Percentiles rank a stretch among this genome's conserved stretches.
phyloP scores from a whole-genome alignment of 208 protist genomes.

The Leishmania braziliensis region DNA sequence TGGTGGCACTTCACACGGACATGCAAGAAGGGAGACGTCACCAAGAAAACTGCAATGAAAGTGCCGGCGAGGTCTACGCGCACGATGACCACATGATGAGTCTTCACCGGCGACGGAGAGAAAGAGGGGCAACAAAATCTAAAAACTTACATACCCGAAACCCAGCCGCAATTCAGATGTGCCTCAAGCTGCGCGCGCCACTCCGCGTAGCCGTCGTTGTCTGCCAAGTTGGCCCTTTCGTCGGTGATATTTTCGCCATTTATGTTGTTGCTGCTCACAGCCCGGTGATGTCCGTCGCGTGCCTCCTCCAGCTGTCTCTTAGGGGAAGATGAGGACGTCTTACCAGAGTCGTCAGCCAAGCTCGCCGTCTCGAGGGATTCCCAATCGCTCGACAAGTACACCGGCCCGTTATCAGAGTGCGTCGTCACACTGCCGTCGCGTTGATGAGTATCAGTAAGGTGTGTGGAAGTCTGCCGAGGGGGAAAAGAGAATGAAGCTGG shows the following conservation, averaged over 20 bases:
- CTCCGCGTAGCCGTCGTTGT: conserved; percentile 2
- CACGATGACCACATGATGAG: background rate
- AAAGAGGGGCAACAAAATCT: too few relatives aligned
- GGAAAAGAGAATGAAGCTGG: background rate
- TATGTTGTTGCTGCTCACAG: background rate
- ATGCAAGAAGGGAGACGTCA: background rate
- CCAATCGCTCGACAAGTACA: conserved; percentile 6
- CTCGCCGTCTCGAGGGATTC: conserved; percentile 17
- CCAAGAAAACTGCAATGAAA: background rate
- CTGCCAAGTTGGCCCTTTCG: background rate
- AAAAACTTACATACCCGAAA: background rate
- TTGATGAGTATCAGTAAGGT: background rate
- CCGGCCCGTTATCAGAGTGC: background rate
- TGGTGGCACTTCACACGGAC: background rate
- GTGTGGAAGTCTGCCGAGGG: background rate
- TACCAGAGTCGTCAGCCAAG: background rate
- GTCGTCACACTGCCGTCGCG: background rate
- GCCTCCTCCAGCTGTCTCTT: background rate
- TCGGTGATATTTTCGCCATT: background rate
- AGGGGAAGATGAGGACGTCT: background rate
- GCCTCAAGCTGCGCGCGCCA: conserved; percentile 10
- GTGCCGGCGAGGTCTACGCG: background rate
- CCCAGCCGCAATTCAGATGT: background rate
- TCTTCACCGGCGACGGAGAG: background rate
- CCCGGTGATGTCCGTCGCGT: background rate